A percentile compares a stretch with the other conserved stretches of the same genome.
phyloP scores from a whole-genome alignment of 495 filamentous ascomycete species.

The Platismatia glauca region DNA sequence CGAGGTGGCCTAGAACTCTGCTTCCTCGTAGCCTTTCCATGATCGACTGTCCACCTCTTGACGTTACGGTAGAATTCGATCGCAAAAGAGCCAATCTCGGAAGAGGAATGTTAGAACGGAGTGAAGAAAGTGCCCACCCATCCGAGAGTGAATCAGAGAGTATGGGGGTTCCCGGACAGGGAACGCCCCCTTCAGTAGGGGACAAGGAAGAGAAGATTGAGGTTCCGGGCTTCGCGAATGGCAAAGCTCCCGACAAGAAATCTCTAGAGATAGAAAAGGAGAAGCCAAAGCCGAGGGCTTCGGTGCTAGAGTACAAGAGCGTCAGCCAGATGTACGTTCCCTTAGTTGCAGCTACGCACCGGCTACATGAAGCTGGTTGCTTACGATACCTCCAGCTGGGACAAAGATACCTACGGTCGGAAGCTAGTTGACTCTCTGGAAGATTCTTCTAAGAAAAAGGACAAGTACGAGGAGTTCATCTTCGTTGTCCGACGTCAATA shows the following conservation, averaged over 20 bases:
- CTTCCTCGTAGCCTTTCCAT: neutral
- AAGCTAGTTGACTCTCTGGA: conserved; percentile 15
- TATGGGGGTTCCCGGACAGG: neutral
- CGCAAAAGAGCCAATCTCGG: too few species aligned
- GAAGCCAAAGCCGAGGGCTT: conserved; percentile 7
- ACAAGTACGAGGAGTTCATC: conserved; percentile 11
- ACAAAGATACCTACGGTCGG: conserved; percentile 12
- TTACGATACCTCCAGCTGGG: conserved; percentile 2
- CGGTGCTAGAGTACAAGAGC: conserved; percentile 12
- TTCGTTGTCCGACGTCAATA: conserved; percentile 12
- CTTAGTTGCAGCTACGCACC: neutral
- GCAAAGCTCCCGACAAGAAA: neutral
- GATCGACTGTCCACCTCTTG: neutral
- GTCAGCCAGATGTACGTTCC: conserved; percentile 12
- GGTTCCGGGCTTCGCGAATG: neutral
- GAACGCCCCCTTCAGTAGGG: neutral
- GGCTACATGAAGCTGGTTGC: neutral
- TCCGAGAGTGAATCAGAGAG: neutral
- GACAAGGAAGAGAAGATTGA: neutral
- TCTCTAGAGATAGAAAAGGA: neutral
- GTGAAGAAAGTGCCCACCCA: neutral
- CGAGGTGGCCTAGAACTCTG: neutral
- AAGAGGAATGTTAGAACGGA: neutral
- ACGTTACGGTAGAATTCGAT: neutral
- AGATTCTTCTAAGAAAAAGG: conserved; percentile 9